These are phyloP conservation scores for Pugionium dolabratum DNA, from an alignment of 345 rosid species.

Conservation along the genomic window DNA sequence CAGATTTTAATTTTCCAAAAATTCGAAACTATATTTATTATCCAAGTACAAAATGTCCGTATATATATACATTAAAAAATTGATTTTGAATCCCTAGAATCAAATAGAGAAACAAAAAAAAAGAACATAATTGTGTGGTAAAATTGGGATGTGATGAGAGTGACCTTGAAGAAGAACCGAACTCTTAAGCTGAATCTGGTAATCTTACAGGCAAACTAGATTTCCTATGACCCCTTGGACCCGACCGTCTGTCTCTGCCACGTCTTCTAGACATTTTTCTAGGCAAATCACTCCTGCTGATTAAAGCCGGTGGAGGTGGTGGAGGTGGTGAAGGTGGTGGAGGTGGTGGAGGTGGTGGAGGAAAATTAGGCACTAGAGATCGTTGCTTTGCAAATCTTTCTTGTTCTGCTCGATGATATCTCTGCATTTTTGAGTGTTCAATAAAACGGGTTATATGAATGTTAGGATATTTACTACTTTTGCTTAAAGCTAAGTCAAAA, in stretches of 20 bases:
- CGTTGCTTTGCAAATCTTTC: slow-evolving; percentile 45
- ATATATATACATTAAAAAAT: slow-evolving; percentile 44
- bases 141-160: slow-evolving; percentile 33
- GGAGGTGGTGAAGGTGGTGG: slow-evolving; percentile 49
- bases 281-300: slow-evolving; percentile 42
- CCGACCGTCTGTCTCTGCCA: slow-evolving; percentile 57
- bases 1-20: slow-evolving; percentile 18
- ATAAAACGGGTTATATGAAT: slow-evolving; percentile 5
- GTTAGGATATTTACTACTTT: background rate
- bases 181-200: slow-evolving; percentile 31
- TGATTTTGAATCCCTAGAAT: slow-evolving; percentile 43
- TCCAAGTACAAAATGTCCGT: slow-evolving; percentile 43
- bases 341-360: slow-evolving; percentile 48
- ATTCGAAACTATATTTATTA: slow-evolving; percentile 34
- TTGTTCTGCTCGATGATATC: slow-evolving; percentile 67
- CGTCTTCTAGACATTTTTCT: slow-evolving; percentile 48
- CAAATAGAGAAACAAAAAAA: slow-evolving; percentile 34
- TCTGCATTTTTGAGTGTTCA: slow-evolving; percentile 49
- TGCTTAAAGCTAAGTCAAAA: background rate
- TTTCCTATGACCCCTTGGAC: slow-evolving; percentile 72
- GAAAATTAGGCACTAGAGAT: slow-evolving; percentile 43
- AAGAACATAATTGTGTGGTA: slow-evolving; percentile 34
- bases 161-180: slow-evolving; percentile 21
- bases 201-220: slow-evolving; percentile 37
- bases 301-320: slow-evolving; percentile 49